phyloP scores from a whole-genome alignment of 2,329 filamentous ascomycete genomes.

The Fusarium acutatum region DNA sequence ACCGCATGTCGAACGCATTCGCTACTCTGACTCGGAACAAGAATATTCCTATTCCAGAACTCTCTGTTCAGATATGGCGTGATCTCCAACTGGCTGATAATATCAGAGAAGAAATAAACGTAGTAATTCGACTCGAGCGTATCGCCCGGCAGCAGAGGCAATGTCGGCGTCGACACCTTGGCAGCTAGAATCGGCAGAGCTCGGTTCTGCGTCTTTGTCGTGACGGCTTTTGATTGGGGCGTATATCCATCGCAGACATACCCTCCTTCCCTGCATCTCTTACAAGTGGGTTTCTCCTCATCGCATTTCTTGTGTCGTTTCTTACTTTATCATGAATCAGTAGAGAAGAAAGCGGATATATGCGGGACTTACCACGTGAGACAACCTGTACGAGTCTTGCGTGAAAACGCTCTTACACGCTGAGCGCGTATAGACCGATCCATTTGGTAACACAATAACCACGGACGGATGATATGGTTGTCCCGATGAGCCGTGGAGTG shows the following conservation, averaged over 20 bases:
- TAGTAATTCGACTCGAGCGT: slow-evolving; percentile 2
- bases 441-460: neutral
- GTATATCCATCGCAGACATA: slow-evolving; percentile 16
- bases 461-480: neutral
- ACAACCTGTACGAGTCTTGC: slow-evolving; percentile 5
- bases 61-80: neutral
- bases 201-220: neutral
- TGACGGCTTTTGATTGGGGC: neutral
- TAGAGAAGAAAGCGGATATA: neutral
- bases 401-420: neutral
- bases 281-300: slow-evolving; percentile 1
- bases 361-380: slow-evolving; percentile 6
- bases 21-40: neutral
- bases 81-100: neutral
- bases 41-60: neutral
- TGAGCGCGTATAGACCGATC: neutral
- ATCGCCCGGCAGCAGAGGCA: neutral
- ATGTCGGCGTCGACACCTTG: neutral
- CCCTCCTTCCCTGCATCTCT: slow-evolving; percentile 5
- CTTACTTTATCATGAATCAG: neutral
- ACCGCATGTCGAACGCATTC: neutral
- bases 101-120: slow-evolving; percentile 1
- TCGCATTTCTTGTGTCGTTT: slow-evolving; percentile 11
- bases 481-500: neutral
- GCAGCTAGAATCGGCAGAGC: neutral